Base-by-base conservation (phyloP, 257 asterid species). In the Marsdenia floribunda region DNA sequence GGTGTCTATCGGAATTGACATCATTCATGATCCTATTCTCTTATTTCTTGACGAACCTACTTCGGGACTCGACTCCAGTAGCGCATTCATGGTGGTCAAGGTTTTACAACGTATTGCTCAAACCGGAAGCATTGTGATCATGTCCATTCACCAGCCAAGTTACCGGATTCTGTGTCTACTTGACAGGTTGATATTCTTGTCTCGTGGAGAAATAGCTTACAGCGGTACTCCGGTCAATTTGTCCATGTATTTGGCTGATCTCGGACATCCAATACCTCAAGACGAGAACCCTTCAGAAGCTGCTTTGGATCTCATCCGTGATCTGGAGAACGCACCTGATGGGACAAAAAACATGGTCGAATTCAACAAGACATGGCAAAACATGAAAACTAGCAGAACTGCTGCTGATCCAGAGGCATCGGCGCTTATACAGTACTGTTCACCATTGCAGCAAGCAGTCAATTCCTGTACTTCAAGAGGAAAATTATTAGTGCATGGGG, bases 101-200 rank as follows among this genome's bases (percentile, higher is more conserved):
- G 98, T 89, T 2, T 71, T 92, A n/a, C 90, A 90, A 72, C 73
- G 90, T 14, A 92, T 92, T 61, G 98, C 98, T 2, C 91, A 85
- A 68, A 89, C 96, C 40, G 98, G 98, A 53, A 90, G 96, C 60
- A 79, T 90, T 0, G 96, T 90, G 0, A 87, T 92, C 68, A 90
- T 89, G 96, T 92, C 97, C 21, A 78, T 92, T 8, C 98, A 92
- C 76, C 98, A 90, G 58, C 98, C 96, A 33, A 90, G 97, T 68
- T 86, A 89, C 38, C 86, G 97, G 11, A 88, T 90, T 57, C 82
- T 93, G 0, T 87, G 96, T 1, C 52, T 93, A 57, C 49, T 91
- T 50, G 93, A 93, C 59, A 85, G 86, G 3, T 72, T 93, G 85
- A 84, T 93, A 0, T 89, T 93, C 46, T 77, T 93, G 75, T 89